Conservation (phyloP, 768 basidiomycete species). For the Stropharia rugosoannulata region DNA sequence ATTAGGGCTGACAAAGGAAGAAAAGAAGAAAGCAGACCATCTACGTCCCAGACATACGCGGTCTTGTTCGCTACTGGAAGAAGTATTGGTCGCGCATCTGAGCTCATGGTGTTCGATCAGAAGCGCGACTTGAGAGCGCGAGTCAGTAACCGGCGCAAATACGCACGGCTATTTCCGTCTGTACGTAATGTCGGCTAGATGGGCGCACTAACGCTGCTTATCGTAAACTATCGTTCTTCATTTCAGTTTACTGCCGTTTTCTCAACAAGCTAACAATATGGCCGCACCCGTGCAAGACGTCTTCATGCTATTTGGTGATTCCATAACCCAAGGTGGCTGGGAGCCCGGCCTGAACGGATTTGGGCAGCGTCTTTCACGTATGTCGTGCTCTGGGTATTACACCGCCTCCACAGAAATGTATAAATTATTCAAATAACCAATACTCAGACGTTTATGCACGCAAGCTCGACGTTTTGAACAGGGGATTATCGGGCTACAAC, state of each 20-base stretch:
- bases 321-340: constrained; percentile 74
- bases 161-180: not conserved
- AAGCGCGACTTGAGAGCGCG: constrained; percentile 1
- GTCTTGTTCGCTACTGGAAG: constrained; percentile 76
- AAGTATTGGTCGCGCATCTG: constrained; percentile 40
- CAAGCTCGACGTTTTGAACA: constrained; percentile 84
- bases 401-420: constrained; percentile 1
- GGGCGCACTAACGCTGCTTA: not conserved
- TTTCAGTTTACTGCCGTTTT: not conserved
- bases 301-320: constrained; percentile 81
- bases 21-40: constrained; percentile 46
- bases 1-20: constrained; percentile 1
- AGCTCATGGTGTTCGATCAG: constrained; percentile 11
- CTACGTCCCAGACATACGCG: constrained; percentile 87
- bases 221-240: not conserved
- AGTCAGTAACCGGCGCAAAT: not conserved
- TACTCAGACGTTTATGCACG: constrained; percentile 69
- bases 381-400: constrained; percentile 23
- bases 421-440: not conserved
- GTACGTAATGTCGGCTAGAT: not conserved
- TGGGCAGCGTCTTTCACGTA: constrained; percentile 66
- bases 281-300: constrained; percentile 57
- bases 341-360: constrained; percentile 52
- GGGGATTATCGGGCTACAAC: constrained; percentile 84
- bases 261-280: constrained; percentile 37